These are phyloP conservation scores for Heterobasidion occidentale DNA, from an alignment of 1,284 basidiomycete species.

Conservation along the genomic window DNA sequence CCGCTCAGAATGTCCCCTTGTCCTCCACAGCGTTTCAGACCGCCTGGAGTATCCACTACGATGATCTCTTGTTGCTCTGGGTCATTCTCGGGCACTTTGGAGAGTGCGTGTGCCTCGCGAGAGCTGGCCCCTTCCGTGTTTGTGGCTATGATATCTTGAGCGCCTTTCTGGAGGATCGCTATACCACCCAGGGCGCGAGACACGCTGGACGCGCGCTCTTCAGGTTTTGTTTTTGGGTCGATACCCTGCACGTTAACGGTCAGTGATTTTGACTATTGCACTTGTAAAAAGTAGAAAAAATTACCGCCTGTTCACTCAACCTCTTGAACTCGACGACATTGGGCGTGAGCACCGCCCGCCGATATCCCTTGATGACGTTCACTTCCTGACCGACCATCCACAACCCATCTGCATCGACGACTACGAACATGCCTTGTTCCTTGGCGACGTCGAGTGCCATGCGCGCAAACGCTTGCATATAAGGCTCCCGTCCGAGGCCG, in stretches of 20 bases:
- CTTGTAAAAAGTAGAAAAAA: constrained; percentile 15
- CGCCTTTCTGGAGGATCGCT: constrained; percentile 90
- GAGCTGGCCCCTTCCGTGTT: constrained; percentile 51
- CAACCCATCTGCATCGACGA: constrained; percentile 90
- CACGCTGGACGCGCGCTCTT: constrained; percentile 50
- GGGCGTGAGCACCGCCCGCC: constrained; percentile 81
- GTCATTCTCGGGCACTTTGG: constrained; percentile 15
- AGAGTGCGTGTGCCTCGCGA: constrained; percentile 14
- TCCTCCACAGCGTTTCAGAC: constrained; percentile 89
- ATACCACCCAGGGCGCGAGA: constrained; percentile 78
- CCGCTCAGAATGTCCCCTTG: constrained; percentile 94
- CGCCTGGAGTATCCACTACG: constrained; percentile 68
- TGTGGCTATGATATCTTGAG: constrained; percentile 59
- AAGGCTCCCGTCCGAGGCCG: constrained; percentile 81
- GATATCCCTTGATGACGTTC: constrained; percentile 71
- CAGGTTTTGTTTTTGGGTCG: constrained; percentile 37
- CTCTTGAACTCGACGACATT: constrained; percentile 93
- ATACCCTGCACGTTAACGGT: constrained; percentile 34
- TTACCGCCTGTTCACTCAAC: constrained; percentile 66
- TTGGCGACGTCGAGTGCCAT: constrained; percentile 42
- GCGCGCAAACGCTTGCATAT: constrained; percentile 79
- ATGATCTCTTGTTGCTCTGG: constrained; percentile 35
- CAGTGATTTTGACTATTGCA: neutral
- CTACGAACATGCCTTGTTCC: constrained; percentile 71
- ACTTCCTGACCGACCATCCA: constrained; percentile 75